A percentile compares a stretch with the other conserved stretches of the same genome.
These are phyloP conservation scores for Teunomyces pallodes DNA, from an alignment of 805 yeast genomes.

Conservation along the genomic window DNA sequence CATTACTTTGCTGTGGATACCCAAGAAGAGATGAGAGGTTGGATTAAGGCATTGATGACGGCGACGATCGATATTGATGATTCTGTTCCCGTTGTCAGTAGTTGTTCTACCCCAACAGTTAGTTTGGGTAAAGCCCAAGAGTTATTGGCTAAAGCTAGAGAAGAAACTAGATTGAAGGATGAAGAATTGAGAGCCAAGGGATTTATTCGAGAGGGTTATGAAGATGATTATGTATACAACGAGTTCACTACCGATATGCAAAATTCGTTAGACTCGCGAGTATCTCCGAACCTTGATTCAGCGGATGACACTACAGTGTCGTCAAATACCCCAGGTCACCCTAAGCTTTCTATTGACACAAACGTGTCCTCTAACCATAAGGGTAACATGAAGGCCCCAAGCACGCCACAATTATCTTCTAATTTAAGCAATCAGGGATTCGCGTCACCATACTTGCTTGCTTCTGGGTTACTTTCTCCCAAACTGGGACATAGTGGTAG, in stretches of 20 bases:
- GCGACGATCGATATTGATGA: conserved; percentile 97
- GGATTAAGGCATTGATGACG: conserved; percentile 94
- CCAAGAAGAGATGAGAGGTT: conserved; percentile 84
- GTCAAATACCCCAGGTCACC: conserved; percentile 17
- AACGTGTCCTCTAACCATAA: conserved; percentile 13
- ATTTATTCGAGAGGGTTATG: conserved; percentile 25
- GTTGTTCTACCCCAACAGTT: conserved; percentile 95
- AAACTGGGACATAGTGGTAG: conserved; percentile 25
- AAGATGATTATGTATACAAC: conserved; percentile 12
- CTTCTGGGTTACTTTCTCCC: conserved; percentile 61
- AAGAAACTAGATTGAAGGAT: conserved; percentile 59
- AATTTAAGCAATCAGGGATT: conserved; percentile 41
- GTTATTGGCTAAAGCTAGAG: conserved; percentile 77
- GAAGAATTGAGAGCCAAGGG: conserved; percentile 48
- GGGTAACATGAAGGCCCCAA: conserved; percentile 28
- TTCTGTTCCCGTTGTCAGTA: conserved; percentile 82
- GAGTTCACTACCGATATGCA: conserved; percentile 15
- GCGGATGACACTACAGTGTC: conserved; percentile 33
- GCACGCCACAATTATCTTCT: conserved; percentile 33
- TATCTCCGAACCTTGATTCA: conserved; percentile 30
- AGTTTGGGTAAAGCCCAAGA: conserved; percentile 85
- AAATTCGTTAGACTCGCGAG: conserved; percentile 26
- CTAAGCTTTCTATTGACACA: conserved; percentile 36
- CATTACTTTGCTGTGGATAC: conserved; percentile 96
- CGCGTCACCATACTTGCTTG: conserved; percentile 65